Percentiles rank a stretch among this genome's conserved stretches.
phyloP scores from a whole-genome alignment of 225 moss, liverwort and hornwort species.

The Thuidium tamariscinum region DNA sequence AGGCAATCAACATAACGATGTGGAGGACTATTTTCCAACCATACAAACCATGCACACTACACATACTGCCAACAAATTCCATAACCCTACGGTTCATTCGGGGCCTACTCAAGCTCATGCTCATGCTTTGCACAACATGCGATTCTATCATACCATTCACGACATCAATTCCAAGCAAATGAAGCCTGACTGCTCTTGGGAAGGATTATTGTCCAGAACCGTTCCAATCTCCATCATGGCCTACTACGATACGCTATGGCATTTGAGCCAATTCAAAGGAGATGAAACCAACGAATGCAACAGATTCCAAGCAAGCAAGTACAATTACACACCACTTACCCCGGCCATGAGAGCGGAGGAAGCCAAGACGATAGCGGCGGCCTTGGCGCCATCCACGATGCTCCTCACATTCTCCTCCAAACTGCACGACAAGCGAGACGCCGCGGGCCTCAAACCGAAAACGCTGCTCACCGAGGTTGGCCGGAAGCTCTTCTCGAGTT shows the following conservation, averaged over 20 bases:
- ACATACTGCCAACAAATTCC: not conserved
- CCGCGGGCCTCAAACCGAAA: constrained; percentile 38
- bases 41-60: not conserved
- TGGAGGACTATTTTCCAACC: not conserved
- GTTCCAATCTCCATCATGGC: not conserved
- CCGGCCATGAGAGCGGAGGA: constrained; percentile 59
- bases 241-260: not conserved
- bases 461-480: constrained; percentile 32
- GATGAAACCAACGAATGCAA: not conserved
- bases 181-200: not conserved
- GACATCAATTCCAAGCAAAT: not conserved
- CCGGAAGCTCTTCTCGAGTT: constrained; percentile 11
- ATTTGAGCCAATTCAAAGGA: not conserved
- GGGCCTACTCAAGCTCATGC: not conserved
- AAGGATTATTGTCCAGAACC: not conserved
- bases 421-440: constrained; percentile 49
- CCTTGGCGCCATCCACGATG: constrained; percentile 67
- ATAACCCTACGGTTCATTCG: not conserved
- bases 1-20: not conserved
- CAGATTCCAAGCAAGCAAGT: not conserved
- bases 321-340: constrained; percentile 11
- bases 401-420: constrained; percentile 54
- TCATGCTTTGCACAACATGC: not conserved
- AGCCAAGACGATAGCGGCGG: constrained; percentile 66
- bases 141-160: not conserved